Base-by-base conservation (phyloP, 1,139 yeast species). In the Pichia sp. region DNA sequence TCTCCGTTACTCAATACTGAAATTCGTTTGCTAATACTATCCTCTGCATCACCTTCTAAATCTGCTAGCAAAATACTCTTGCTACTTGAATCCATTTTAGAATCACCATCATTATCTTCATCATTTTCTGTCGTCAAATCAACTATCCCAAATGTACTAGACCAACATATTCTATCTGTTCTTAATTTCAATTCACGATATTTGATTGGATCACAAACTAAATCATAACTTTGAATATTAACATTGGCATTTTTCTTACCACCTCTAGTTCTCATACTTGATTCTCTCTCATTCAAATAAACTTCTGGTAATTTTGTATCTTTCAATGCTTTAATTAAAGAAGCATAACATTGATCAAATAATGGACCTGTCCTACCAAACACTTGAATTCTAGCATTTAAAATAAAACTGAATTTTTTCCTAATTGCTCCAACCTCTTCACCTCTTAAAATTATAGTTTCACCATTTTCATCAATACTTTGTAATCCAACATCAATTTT, bases 321-420 rank as follows among this genome's bases (percentile, higher is more conserved):
- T 38, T 69, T 60, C 43, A 89, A 64, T 1, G 95, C 94, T 23
- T 72, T 66, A 17, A 83, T 55, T 26, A 85, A 61, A 4, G 91
- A 74, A 24, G 74, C 74, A 77, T 88, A 84, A 42, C 86, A 82
- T 18, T 82, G 64, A 55, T 86, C 96, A 54, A 77, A 79, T 26
- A 84, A 65, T 4, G 96, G 93, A 1, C 95, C 95, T 3, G 85
- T 69, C 41, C 91, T 72, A 40, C 93, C 81, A 53, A 85, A 77
- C 1, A 88, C 86, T 52, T 83, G 81, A 36, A 88, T 68, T 52
- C 80, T 79, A 6, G 91, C 89, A 54, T 77, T 77, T 32, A 88
- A 60, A 12, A 82, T 85, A 61, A 77, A 77, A 38, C 77, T 67
- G 64, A 77, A 79, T 40, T 64, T 63, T 46, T 71, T 70, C 40